A percentile compares a stretch with the other conserved stretches of the same genome.
phyloP scores from a whole-genome alignment of 129 eudicot species.

The Deinandra increscens region DNA sequence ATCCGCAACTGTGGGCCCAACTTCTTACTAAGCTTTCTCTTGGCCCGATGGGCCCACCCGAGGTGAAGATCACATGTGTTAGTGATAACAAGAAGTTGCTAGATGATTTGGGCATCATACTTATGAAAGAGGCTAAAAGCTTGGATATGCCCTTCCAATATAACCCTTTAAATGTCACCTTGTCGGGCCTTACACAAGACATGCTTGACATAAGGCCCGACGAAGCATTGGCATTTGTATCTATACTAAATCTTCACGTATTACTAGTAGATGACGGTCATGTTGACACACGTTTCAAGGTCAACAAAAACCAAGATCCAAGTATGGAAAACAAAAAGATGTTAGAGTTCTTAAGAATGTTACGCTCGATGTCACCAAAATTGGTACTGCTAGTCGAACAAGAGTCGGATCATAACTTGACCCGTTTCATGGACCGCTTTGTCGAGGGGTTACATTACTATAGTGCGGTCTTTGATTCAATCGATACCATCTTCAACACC shows the following conservation, averaged over 20 bases:
- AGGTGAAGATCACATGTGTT: slow-evolving; percentile 52
- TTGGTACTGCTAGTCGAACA: slow-evolving; percentile 46
- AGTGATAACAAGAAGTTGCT: slow-evolving; percentile 33
- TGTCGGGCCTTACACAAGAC: slow-evolving; percentile 38
- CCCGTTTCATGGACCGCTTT: slow-evolving; percentile 44
- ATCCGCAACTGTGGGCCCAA: slow-evolving; percentile 44
- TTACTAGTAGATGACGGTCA: slow-evolving; percentile 48
- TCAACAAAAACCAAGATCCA: slow-evolving; percentile 20
- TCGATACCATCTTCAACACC: slow-evolving; percentile 29
- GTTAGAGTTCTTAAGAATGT: slow-evolving; percentile 39
- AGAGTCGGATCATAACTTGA: slow-evolving; percentile 52
- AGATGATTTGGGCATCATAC: slow-evolving; percentile 37
- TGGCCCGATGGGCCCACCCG: slow-evolving; percentile 42
- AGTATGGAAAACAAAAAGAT: slow-evolving; percentile 28
- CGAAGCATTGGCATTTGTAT: slow-evolving; percentile 48
- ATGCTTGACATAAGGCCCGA: slow-evolving; percentile 45
- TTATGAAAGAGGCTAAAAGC: slow-evolving; percentile 44
- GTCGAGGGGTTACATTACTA: slow-evolving; percentile 55
- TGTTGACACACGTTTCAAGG: slow-evolving; percentile 33
- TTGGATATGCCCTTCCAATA: slow-evolving; percentile 43
- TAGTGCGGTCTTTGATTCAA: slow-evolving; percentile 53
- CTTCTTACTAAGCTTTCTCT: slow-evolving; percentile 33
- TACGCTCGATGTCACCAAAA: slow-evolving; percentile 45
- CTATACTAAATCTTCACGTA: slow-evolving; percentile 43
- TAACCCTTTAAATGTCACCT: slow-evolving; percentile 40